Conservation (phyloP, 768 basidiomycete genomes). For the Hygrophorus pudorinus region DNA sequence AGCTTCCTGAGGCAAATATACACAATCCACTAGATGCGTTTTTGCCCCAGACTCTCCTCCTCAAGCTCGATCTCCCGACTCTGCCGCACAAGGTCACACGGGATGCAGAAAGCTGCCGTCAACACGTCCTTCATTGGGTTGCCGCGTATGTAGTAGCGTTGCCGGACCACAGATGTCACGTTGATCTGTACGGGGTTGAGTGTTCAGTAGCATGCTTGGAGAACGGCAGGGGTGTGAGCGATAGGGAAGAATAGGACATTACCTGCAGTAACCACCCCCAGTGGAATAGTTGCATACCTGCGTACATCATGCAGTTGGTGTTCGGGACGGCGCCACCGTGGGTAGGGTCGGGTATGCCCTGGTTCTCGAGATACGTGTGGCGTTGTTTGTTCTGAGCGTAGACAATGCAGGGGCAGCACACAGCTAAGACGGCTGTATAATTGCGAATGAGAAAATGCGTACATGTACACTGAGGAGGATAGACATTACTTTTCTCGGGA, state of each 20-base stretch:
- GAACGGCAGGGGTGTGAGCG: neutral
- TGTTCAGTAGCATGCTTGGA: neutral
- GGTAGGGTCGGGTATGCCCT: slow-evolving; percentile 29
- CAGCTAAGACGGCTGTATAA: slow-evolving; percentile 24
- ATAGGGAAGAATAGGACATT: neutral
- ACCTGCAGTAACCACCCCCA: slow-evolving; percentile 2
- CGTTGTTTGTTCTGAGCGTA: slow-evolving; percentile 32
- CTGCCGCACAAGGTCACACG: slow-evolving; percentile 2
- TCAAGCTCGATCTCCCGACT: slow-evolving; percentile 3
- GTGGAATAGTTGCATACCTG: neutral
- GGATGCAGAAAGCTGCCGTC: neutral
- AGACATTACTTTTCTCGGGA: slow-evolving; percentile 21
- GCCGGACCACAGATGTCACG: neutral
- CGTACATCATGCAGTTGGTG: slow-evolving; percentile 3
- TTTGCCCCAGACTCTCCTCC: slow-evolving; percentile 3
- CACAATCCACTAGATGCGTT: neutral
- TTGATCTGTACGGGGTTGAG: neutral
- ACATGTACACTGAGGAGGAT: neutral
- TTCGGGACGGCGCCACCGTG: slow-evolving; percentile 18
- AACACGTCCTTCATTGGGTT: slow-evolving; percentile 1
- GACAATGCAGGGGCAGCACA: slow-evolving; percentile 32
- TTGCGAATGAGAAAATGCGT: neutral
- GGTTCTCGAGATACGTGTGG: slow-evolving; percentile 24
- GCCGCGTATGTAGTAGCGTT: slow-evolving; percentile 4
- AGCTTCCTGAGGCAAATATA: too few species aligned